Conservation (phyloP, 2,329 filamentous ascomycete genomes). For the Lizonia empirigonia region DNA sequence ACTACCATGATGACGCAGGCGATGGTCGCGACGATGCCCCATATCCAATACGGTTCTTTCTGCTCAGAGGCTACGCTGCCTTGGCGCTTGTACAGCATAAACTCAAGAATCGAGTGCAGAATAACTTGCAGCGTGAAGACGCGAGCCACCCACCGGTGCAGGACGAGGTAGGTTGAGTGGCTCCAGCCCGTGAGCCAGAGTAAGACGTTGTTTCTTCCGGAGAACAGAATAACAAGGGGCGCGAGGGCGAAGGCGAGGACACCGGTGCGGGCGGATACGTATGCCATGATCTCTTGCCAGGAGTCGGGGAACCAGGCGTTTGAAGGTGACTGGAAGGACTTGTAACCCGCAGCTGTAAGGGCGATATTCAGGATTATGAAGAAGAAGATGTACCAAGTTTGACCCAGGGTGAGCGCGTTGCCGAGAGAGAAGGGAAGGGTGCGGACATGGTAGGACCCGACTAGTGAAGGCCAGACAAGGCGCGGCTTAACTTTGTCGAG, state of each 20-base stretch:
- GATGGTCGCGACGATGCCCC: constrained; percentile 48
- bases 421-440: constrained; percentile 22
- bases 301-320: constrained; percentile 46
- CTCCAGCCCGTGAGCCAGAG: constrained; percentile 49
- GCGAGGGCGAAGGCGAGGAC: constrained; percentile 39
- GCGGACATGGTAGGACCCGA: constrained; percentile 23
- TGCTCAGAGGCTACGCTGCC: constrained; percentile 24
- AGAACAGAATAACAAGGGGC: constrained; percentile 43
- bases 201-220: constrained; percentile 48
- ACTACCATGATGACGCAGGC: constrained; percentile 35
- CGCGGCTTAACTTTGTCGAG: constrained; percentile 22
- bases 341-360: constrained; percentile 31
- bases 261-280: constrained; percentile 39
- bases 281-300: constrained; percentile 36
- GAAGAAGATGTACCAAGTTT: constrained; percentile 52
- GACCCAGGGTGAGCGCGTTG: constrained; percentile 53
- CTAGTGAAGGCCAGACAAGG: constrained; percentile 22
- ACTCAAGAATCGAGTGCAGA: constrained; percentile 25
- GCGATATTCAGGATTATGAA: constrained; percentile 29
- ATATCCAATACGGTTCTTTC: constrained; percentile 43
- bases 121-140: constrained; percentile 29
- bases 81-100: constrained; percentile 25
- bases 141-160: constrained; percentile 43
- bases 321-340: constrained; percentile 40
- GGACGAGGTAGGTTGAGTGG: constrained; percentile 45